Conservation (phyloP, 75 land plant genomes). For the Cupressus sempervirens region DNA sequence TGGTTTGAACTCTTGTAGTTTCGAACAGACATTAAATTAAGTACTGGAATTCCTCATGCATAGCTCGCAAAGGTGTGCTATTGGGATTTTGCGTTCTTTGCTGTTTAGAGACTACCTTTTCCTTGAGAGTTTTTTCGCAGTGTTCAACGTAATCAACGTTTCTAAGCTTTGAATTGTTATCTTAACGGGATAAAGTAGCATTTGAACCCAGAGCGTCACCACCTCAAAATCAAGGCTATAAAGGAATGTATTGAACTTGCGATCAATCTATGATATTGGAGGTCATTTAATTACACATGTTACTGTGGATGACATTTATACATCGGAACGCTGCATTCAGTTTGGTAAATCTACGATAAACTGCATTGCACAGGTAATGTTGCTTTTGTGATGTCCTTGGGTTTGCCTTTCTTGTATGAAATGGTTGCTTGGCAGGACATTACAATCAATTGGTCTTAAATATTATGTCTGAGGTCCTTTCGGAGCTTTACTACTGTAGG, state of each 20-base stretch:
- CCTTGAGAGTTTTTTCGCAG: background rate
- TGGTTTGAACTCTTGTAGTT: background rate
- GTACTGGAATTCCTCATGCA: background rate
- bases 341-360: background rate
- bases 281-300: background rate
- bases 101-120: background rate
- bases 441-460: background rate
- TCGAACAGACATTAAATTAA: background rate
- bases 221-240: too few species aligned
- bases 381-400: background rate
- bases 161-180: background rate
- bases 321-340: background rate
- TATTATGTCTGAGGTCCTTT: too few species aligned
- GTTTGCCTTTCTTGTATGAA: background rate
- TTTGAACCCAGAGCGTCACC: background rate
- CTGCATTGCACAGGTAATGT: background rate
- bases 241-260: too few species aligned
- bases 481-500: too few species aligned
- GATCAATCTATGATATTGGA: background rate
- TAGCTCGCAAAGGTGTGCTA: background rate
- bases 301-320: background rate
- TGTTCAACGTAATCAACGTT: background rate
- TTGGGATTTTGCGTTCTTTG: background rate
- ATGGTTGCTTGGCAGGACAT: background rate
- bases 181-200: background rate